Percentiles rank a stretch among this genome's conserved stretches.
Conservation (phyloP, 2,329 filamentous ascomycete genomes). For the Incumbomyces delicatus region DNA sequence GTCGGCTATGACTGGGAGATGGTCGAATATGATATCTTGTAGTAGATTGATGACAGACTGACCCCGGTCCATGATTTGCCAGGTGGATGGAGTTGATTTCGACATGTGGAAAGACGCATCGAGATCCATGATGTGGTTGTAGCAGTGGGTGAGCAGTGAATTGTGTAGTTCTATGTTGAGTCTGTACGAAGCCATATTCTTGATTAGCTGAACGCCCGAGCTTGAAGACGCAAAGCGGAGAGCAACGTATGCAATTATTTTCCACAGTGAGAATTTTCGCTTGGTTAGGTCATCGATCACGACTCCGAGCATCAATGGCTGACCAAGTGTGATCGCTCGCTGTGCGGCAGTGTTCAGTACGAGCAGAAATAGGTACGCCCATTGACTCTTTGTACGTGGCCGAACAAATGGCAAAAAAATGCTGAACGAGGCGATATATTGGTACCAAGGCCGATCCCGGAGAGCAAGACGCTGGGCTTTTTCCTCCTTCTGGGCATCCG, state of each 20-base stretch:
- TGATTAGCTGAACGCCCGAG: constrained; percentile 42
- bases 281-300: constrained; percentile 60
- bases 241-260: constrained; percentile 43
- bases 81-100: constrained; percentile 55
- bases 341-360: constrained; percentile 57
- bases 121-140: constrained; percentile 58
- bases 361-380: constrained; percentile 58
- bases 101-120: constrained; percentile 62
- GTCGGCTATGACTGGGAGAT: constrained; percentile 54
- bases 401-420: constrained; percentile 71
- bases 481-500: constrained; percentile 54
- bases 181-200: constrained; percentile 43
- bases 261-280: constrained; percentile 42
- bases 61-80: constrained; percentile 56
- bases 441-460: constrained; percentile 37
- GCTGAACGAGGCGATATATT: constrained; percentile 64
- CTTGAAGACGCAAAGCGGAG: constrained; percentile 42
- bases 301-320: constrained; percentile 72
- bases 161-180: constrained; percentile 50
- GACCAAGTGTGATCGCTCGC: constrained; percentile 64
- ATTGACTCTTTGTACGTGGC: constrained; percentile 58
- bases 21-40: constrained; percentile 49
- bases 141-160: constrained; percentile 50
- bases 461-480: constrained; percentile 10
- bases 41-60: constrained; percentile 50